Conservation (phyloP, 2,329 filamentous ascomycete genomes). For the Hypoxylon sp. region DNA sequence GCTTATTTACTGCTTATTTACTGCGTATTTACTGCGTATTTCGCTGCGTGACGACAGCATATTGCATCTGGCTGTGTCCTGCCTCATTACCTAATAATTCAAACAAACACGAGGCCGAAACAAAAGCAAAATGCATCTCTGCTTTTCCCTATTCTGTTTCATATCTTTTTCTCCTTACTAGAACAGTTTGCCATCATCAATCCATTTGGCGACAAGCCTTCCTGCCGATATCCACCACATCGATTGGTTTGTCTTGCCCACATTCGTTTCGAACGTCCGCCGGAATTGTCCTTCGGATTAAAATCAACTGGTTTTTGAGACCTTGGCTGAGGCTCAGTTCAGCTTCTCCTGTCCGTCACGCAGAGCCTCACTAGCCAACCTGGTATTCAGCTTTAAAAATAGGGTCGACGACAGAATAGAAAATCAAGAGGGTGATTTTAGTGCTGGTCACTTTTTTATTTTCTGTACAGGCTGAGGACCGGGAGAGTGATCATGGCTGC, state of each 20-base stretch:
- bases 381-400: background rate
- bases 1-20: slow-evolving; percentile 16
- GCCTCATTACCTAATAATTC: slow-evolving; percentile 42
- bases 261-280: slow-evolving; percentile 31
- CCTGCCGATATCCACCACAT: slow-evolving; percentile 16
- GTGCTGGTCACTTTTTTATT: slow-evolving; percentile 32
- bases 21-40: background rate
- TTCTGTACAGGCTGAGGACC: background rate
- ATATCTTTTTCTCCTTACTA: slow-evolving; percentile 6
- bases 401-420: background rate
- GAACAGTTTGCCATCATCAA: slow-evolving; percentile 12
- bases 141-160: slow-evolving; percentile 14
- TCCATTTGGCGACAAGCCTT: slow-evolving; percentile 3
- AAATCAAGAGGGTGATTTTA: background rate
- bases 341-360: background rate
- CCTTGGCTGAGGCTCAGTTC: background rate
- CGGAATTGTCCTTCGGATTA: slow-evolving; percentile 7
- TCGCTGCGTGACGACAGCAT: slow-evolving; percentile 32
- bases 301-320: slow-evolving; percentile 3
- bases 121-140: slow-evolving; percentile 17
- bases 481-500: slow-evolving; percentile 65
- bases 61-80: slow-evolving; percentile 29
- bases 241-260: slow-evolving; percentile 23
- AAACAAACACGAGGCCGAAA: slow-evolving; percentile 38
- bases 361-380: background rate